Percentiles rank a stretch among this genome's conserved stretches.
phyloP scores from a whole-genome alignment of 1,139 yeast species.

The Saccharomyces hybrid region DNA sequence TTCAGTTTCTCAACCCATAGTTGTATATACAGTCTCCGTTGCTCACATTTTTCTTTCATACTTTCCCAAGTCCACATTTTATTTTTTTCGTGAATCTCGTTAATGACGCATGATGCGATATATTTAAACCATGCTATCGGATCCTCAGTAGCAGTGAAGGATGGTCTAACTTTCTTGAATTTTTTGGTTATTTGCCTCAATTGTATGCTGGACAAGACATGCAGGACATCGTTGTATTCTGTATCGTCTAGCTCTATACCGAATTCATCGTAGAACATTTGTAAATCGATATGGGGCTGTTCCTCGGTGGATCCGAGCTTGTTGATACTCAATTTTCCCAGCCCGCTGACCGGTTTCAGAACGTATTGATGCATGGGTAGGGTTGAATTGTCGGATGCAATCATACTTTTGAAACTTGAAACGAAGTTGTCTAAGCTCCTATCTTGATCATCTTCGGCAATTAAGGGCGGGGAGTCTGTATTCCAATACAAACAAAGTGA shows the following conservation, averaged over 20 bases:
- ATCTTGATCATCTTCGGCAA: slow-evolving; percentile 37
- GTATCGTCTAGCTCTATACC: slow-evolving; percentile 75
- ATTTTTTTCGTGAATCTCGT: slow-evolving; percentile 75
- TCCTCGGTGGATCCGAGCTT: slow-evolving; percentile 65
- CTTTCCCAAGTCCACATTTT: slow-evolving; percentile 87
- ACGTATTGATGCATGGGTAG: slow-evolving; percentile 50
- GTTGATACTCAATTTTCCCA: slow-evolving; percentile 74
- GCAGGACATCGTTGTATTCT: slow-evolving; percentile 75
- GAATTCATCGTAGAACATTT: slow-evolving; percentile 78
- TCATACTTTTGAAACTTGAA: slow-evolving; percentile 35
- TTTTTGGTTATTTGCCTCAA: slow-evolving; percentile 71
- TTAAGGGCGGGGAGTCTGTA: slow-evolving; percentile 46
- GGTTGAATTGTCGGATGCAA: slow-evolving; percentile 32
- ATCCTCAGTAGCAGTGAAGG: slow-evolving; percentile 48
- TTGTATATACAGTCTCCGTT: slow-evolving; percentile 56
- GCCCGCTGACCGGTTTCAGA: slow-evolving; percentile 82
- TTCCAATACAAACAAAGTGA: slow-evolving; percentile 82
- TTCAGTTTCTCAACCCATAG: slow-evolving; percentile 57
- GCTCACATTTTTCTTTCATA: slow-evolving; percentile 62
- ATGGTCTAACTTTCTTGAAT: slow-evolving; percentile 67
- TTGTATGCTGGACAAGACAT: slow-evolving; percentile 76
- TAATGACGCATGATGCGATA: slow-evolving; percentile 62
- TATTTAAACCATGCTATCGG: slow-evolving; percentile 80
- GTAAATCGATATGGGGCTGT: slow-evolving; percentile 68
- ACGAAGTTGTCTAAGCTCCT: not conserved